Conservation (phyloP, 257 asterid species). For the Solanum etuberosum region DNA sequence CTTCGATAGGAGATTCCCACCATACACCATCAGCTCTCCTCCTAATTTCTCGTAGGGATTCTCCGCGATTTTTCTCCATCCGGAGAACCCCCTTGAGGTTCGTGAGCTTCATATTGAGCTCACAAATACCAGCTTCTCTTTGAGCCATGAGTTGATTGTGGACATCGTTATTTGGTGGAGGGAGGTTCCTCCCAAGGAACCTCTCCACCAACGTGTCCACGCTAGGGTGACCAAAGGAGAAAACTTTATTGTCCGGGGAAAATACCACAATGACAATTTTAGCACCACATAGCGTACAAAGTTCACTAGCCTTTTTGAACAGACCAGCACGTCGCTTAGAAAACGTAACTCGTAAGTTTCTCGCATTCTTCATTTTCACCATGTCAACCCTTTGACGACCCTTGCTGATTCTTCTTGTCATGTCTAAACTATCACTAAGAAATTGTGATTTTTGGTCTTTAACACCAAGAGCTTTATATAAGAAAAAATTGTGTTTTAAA, state of each 20-base stretch:
- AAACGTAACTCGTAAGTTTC: too few species aligned
- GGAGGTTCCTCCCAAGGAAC: not conserved
- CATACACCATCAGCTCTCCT: not conserved
- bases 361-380: too few species aligned
- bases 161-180: too few species aligned
- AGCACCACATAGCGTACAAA: constrained; percentile 24
- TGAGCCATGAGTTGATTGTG: too few species aligned
- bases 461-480: not conserved
- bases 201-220: constrained; percentile 14
- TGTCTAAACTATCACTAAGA: not conserved
- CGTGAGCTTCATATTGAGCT: too few species aligned
- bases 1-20: constrained; percentile 13
- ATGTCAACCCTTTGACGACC: constrained; percentile 26
- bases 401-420: constrained; percentile 3
- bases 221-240: constrained; percentile 47
- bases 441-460: not conserved
- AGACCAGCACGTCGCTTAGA: constrained; percentile 19
- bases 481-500: not conserved
- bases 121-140: too few species aligned
- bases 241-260: constrained; percentile 35
- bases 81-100: too few species aligned
- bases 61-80: too few species aligned
- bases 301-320: constrained; percentile 27
- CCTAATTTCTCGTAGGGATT: too few species aligned
- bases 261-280: constrained; percentile 38